Evolutionary conservation across 75 land plant genomes (phyloP).

Genomic region (Sequoia sempervirens): DNA sequence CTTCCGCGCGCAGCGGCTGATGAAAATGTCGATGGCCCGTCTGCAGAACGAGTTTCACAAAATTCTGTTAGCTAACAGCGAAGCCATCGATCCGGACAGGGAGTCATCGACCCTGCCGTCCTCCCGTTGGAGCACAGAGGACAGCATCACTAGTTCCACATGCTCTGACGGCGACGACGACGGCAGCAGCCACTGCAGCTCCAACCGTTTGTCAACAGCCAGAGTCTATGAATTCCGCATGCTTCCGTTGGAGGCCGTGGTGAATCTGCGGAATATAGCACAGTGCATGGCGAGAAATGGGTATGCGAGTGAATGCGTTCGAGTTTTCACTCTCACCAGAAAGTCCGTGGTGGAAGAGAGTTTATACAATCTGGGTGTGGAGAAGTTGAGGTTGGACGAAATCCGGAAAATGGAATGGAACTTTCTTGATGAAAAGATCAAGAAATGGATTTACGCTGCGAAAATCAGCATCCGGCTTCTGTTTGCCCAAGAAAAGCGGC

Average conservation of each 20-base stretch:
- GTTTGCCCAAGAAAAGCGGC: constrained; percentile 59
- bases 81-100: constrained; percentile 26
- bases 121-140: not conserved
- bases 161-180: constrained; percentile 22
- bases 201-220: not conserved
- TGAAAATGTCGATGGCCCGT: constrained; percentile 63
- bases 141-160: not conserved
- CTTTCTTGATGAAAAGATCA: constrained; percentile 45
- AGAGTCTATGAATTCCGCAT: constrained; percentile 18
- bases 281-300: constrained; percentile 49
- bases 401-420: constrained; percentile 66
- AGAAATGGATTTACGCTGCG: constrained; percentile 55
- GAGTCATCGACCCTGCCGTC: not conserved
- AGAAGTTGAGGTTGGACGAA: constrained; percentile 26
- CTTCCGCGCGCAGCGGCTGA: constrained; percentile 48
- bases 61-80: constrained; percentile 32
- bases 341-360: constrained; percentile 53
- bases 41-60: constrained; percentile 66
- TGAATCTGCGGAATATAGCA: constrained; percentile 51
- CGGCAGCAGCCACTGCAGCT: not conserved
- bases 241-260: constrained; percentile 24
- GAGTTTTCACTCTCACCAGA: constrained; percentile 33
- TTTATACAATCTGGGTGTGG: constrained; percentile 59
- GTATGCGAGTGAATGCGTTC: constrained; percentile 50
- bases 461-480: constrained; percentile 50